A percentile compares a stretch with the other conserved stretches of the same genome.
These are phyloP conservation scores for Triticum monococcum DNA, from an alignment of 176 grass and related monocot genomes.

Conservation along the genomic window DNA sequence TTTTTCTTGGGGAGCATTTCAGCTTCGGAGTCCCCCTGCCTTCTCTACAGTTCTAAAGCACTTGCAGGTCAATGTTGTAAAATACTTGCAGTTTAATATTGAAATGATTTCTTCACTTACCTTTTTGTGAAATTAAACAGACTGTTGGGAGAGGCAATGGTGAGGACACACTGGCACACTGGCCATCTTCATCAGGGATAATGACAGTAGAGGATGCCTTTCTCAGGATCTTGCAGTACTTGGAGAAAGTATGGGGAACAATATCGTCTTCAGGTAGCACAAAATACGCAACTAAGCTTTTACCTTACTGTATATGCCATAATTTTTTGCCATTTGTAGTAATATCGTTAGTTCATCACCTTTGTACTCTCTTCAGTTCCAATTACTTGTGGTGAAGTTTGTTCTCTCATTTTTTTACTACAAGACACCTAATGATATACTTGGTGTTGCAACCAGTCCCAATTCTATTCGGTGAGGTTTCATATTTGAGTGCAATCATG, in stretches of 20 bases:
- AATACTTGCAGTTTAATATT: conserved; percentile 13
- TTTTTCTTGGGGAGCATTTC: conserved; percentile 94
- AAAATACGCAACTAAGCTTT: conserved; percentile 23
- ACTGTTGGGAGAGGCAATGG: conserved; percentile 93
- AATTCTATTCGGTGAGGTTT: neutral
- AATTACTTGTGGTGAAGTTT: neutral
- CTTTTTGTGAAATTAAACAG: conserved; percentile 46
- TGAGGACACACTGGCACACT: conserved; percentile 89
- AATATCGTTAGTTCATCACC: neutral
- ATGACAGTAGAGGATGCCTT: conserved; percentile 88
- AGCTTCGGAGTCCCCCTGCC: conserved; percentile 73
- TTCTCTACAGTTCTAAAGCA: conserved; percentile 87
- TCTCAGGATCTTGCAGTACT: conserved; percentile 71
- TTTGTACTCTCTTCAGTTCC: conserved; percentile 2
- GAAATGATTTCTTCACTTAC: conserved; percentile 23
- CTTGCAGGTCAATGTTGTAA: conserved; percentile 58
- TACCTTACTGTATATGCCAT: neutral
- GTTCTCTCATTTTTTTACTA: neutral
- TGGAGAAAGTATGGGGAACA: conserved; percentile 87
- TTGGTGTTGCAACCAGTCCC: conserved; percentile 3
- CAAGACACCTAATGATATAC: neutral
- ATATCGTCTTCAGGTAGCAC: conserved; percentile 77
- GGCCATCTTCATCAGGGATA: conserved; percentile 76
- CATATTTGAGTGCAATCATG: conserved; percentile 4
- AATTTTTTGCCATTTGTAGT: neutral